These are phyloP conservation scores for Punctularia strigosozonata DNA, from an alignment of 768 basidiomycete species.

Conservation along the genomic window DNA sequence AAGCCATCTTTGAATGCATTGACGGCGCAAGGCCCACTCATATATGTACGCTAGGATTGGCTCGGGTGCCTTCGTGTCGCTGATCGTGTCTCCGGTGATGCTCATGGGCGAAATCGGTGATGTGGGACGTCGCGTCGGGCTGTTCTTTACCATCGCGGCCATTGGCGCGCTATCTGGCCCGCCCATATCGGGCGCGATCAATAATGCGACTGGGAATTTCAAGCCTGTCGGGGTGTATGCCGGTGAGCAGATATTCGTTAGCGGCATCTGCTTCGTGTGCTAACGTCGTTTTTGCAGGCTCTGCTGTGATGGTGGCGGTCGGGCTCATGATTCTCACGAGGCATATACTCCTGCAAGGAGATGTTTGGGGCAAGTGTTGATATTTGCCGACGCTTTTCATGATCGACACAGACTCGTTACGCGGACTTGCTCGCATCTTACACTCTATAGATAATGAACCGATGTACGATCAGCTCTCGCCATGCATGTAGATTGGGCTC, in stretches of 20 bases:
- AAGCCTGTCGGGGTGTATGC: conserved; percentile 43
- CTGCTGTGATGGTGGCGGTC: neutral
- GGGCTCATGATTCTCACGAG: neutral
- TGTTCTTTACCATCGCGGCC: conserved; percentile 48
- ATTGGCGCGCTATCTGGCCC: conserved; percentile 58
- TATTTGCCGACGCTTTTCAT: no score
- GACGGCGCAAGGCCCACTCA: neutral
- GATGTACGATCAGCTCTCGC: no score
- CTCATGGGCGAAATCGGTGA: conserved; percentile 48
- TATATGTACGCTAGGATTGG: conserved; percentile 29
- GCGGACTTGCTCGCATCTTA: no score
- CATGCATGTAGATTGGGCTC: no score
- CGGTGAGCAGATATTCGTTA: conserved; percentile 16
- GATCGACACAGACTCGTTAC: no score
- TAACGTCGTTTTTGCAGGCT: neutral
- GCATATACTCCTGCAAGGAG: neutral
- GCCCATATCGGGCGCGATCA: conserved; percentile 65
- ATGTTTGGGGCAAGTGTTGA: no score
- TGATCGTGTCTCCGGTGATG: conserved; percentile 46
- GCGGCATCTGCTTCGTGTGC: neutral
- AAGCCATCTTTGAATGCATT: conserved; percentile 10
- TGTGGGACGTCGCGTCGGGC: conserved; percentile 53
- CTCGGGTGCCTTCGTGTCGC: conserved; percentile 49
- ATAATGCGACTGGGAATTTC: conserved; percentile 38
- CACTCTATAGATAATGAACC: no score